Base-by-base conservation (phyloP, 2,329 filamentous ascomycete species). In the Penicillium hesseltinei region DNA sequence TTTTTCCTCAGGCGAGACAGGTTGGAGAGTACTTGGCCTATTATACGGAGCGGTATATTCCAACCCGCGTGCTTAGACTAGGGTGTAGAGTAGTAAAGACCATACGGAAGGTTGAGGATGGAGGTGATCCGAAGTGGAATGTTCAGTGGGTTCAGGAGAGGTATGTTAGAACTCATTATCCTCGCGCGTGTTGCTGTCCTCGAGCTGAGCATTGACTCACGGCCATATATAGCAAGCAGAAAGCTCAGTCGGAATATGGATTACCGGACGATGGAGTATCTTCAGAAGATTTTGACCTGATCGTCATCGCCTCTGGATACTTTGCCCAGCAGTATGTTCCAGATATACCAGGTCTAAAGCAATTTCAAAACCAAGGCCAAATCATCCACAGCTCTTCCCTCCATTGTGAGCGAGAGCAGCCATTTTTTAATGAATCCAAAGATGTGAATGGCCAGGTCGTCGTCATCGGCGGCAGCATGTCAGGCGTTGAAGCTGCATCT, bases 401-500 rank as follows among this genome's bases (percentile, higher is more conserved):
- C 51, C 80, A 87, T 4, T 78, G 82, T 53, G 71, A 89, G 2
- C 65, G 73, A 0, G 69, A 75, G 5, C 46, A 67, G 33, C 3
- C 46, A 7, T 10, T 8, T 11, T n/a, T 40, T 25, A 25, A 62
- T 25, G 47, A 63, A 4, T 39, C 61, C 19, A 50, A 47, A 4
- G 36, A 58, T 13, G 36, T 44, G 6, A 27, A 79, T 1, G 82
- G 84, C 19, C 90, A 87, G 66, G 85, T 94, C 17, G 78, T 91
- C 1, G 79, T 95, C 0, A 84, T 92, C 1, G 91, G 91, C 0
- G 90, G 90, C 0, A 89, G 92, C 66, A 92, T 94, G 82, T 93
- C 90, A 2, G 90, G 90, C 0, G 84, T 89, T 5, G 91, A 95
- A 75, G 88, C 88, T 48, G 88, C 90, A 0, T 87, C 85, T 10